Evolutionary conservation across 2,329 filamentous ascomycete species (phyloP).

Genomic region (Alternaria burnsii): DNA sequence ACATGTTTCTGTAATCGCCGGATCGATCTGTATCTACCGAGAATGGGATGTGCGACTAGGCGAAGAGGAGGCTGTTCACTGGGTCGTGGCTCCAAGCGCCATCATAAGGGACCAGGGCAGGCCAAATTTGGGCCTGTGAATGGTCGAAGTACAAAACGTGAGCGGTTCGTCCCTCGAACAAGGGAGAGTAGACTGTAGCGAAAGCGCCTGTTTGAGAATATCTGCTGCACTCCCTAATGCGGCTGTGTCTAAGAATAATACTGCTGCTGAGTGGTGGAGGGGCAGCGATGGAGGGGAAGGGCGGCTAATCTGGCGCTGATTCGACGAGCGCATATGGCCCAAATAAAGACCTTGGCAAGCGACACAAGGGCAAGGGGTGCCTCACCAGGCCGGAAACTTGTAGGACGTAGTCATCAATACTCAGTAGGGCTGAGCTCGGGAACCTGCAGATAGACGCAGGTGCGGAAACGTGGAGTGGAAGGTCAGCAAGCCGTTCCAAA

Average conservation of each 20-base stretch:
- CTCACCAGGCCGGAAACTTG: constrained; percentile 19
- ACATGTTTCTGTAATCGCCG: constrained; percentile 53
- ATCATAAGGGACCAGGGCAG: constrained; percentile 40
- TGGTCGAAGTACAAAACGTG: constrained; percentile 36
- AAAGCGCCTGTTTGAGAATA: constrained; percentile 51
- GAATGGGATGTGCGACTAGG: constrained; percentile 43
- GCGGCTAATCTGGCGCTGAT: constrained; percentile 43
- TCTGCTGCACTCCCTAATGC: constrained; percentile 37
- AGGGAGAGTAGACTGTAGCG: constrained; percentile 33
- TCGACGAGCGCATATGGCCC: constrained; percentile 33
- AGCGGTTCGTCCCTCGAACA: constrained; percentile 37
- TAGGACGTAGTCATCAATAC: constrained; percentile 38
- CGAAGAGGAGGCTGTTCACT: constrained; percentile 40
- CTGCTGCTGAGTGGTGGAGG: constrained; percentile 32
- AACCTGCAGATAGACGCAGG: constrained; percentile 31
- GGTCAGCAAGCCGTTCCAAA: constrained; percentile 30
- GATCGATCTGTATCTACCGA: constrained; percentile 38
- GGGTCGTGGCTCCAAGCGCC: constrained; percentile 41
- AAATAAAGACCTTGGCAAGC: constrained; percentile 39
- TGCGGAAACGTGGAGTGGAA: constrained; percentile 16
- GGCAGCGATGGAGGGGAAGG: constrained; percentile 35
- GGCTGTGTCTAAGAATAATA: constrained; percentile 52
- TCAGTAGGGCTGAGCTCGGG: constrained; percentile 42
- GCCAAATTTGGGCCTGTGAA: constrained; percentile 40
- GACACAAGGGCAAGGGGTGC: constrained; percentile 25